A percentile compares a stretch with the other conserved stretches of the same genome.
Conservation (phyloP, 495 filamentous ascomycete species). For the Neurospora sp. region DNA sequence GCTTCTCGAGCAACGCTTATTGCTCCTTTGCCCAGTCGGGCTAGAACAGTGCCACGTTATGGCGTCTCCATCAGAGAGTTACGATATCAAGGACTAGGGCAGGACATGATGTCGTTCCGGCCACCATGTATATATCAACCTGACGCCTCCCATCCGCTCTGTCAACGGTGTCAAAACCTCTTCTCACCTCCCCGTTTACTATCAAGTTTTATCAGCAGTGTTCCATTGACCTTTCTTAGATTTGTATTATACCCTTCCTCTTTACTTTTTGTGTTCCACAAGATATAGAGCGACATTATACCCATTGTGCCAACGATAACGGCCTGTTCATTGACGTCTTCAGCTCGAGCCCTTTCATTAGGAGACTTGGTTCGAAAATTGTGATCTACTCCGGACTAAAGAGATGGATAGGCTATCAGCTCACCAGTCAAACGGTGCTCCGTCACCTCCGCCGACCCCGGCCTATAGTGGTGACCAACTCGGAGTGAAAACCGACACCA, state of each 20-base stretch:
- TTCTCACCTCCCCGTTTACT: neutral
- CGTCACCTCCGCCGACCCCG: constrained; percentile 21
- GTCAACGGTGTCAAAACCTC: neutral
- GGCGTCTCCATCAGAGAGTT: neutral
- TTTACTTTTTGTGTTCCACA: neutral
- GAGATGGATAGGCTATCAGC: neutral
- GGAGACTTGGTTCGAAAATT: neutral
- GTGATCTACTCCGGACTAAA: neutral
- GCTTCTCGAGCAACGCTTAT: neutral
- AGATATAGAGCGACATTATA: neutral
- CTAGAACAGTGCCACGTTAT: neutral
- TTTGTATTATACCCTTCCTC: neutral
- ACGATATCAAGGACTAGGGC: neutral
- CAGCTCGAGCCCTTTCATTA: neutral
- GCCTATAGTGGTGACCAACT: neutral
- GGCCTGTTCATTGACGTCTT: neutral
- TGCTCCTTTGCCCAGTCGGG: neutral
- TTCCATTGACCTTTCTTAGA: neutral
- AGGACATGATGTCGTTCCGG: neutral
- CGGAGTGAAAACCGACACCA: constrained; percentile 3
- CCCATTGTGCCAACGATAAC: neutral
- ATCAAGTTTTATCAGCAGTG: neutral
- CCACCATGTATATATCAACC: constrained; percentile 5
- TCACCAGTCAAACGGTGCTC: constrained; percentile 8
- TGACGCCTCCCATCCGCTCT: neutral